phyloP scores from a whole-genome alignment of 352 stramenopile species.

The Pythium chondricola region DNA sequence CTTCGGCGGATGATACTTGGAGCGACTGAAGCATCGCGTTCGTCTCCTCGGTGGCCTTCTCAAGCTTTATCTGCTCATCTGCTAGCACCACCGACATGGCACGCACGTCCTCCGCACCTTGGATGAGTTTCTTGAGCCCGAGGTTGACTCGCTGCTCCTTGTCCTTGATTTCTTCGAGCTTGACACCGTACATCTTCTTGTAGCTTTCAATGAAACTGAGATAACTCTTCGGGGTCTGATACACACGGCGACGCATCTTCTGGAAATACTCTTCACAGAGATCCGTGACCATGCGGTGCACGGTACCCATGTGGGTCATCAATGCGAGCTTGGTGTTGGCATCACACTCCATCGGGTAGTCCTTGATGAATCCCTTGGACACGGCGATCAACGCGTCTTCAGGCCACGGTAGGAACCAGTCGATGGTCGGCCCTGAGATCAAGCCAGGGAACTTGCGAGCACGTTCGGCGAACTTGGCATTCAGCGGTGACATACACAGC shows the following conservation, averaged over 20 bases:
- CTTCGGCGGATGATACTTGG: slow-evolving; percentile 93
- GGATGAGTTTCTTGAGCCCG: slow-evolving; percentile 96
- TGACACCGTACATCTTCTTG: slow-evolving; percentile 95
- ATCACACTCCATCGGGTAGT: slow-evolving; percentile 95
- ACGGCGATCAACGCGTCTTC: slow-evolving; percentile 97
- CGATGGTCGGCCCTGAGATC: slow-evolving; percentile 96
- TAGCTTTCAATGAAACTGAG: slow-evolving; percentile 98
- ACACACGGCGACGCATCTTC: slow-evolving; percentile 96
- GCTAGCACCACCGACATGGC: slow-evolving; percentile 97
- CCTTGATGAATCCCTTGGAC: slow-evolving; percentile 94
- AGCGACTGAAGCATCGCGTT: slow-evolving; percentile 97
- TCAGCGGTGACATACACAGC: slow-evolving; percentile 98
- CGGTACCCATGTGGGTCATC: slow-evolving; percentile 98
- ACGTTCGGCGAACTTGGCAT: slow-evolving; percentile 95
- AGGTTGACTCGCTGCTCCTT: slow-evolving; percentile 97
- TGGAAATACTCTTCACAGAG: slow-evolving; percentile 98
- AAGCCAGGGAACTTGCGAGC: slow-evolving; percentile 97
- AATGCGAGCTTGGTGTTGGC: slow-evolving; percentile 79
- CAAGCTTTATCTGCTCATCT: slow-evolving; percentile 95
- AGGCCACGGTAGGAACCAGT: slow-evolving; percentile 99
- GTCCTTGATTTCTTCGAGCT: slow-evolving; percentile 92
- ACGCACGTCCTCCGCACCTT: slow-evolving; percentile 95
- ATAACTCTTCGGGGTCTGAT: slow-evolving; percentile 98
- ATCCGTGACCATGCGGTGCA: slow-evolving; percentile 96
- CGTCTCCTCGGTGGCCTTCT: slow-evolving; percentile 95